Evolutionary conservation across 139 green algal species (phyloP).

Genomic region (Chlorella sorokiniana): DNA sequence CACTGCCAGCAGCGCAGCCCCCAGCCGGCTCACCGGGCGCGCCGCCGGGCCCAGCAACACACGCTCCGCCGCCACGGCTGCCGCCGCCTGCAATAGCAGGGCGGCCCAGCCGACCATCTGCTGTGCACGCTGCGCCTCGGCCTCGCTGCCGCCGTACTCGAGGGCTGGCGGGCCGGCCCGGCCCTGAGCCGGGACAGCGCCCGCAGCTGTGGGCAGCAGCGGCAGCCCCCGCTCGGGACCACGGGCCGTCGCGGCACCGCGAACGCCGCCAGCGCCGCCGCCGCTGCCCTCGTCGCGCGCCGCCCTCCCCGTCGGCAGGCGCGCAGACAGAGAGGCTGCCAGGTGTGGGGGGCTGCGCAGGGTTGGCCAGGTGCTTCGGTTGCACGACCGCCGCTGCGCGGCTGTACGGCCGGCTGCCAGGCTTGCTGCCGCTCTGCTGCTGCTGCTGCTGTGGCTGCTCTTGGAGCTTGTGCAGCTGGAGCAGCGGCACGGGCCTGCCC

Average conservation of each 20-base stretch:
- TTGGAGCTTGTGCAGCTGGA: background rate
- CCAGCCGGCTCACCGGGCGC: background rate
- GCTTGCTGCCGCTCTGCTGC: background rate
- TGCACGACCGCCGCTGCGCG: no score
- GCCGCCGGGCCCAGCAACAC: constrained; percentile 22
- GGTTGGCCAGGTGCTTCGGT: no score
- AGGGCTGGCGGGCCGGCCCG: background rate
- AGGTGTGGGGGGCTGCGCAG: no score
- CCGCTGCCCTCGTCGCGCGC: no score
- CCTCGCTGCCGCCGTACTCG: background rate
- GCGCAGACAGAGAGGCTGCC: no score
- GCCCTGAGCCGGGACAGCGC: background rate
- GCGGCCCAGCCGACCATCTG: background rate
- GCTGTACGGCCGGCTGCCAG: background rate
- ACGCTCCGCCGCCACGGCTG: background rate
- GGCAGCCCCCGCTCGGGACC: background rate
- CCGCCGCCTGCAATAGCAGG: constrained; percentile 16
- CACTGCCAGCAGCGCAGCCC: background rate
- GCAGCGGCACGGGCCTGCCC: background rate
- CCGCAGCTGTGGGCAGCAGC: background rate
- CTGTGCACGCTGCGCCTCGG: constrained; percentile 15
- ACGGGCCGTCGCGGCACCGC: no score
- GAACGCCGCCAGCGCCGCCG: no score
- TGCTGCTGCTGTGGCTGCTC: background rate
- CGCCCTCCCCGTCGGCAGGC: no score